Evolutionary conservation across 2,329 filamentous ascomycete genomes (phyloP), one percentile per base, ranked within the genome.

Genomic region (Colletotrichum sublineola): DNA sequence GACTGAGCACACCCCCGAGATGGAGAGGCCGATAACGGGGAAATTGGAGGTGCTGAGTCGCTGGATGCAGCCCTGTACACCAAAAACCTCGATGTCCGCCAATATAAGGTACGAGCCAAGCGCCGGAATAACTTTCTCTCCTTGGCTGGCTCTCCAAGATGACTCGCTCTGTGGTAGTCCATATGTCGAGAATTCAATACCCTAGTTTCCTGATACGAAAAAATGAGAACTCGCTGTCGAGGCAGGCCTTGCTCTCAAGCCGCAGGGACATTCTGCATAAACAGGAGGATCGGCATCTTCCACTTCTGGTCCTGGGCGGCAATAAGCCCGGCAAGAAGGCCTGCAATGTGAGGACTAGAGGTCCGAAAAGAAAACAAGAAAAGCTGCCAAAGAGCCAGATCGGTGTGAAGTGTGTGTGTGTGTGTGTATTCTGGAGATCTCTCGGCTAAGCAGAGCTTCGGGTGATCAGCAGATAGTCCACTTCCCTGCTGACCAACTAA

Each of bases 1-100:
- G 78, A 78, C 53, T 79, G 78, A 0, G 78, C 78, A 0, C 77
- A 40, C 77, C 78, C 78, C 78, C 0, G 78, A 79, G 12, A 79
- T 63, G 1, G 78, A 74, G 8, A 79, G 67, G 0, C 77, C 78
- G 15, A 80, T 63, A 1, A 79, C 42, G 1, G 78, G 77, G 0
- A 75, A 66, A 31, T 68, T 74, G 1, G 42, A 74, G 5, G 31
- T 44, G 31, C 77, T 77, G 12, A 80, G 71, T 9, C 71, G 74
- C 12, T 73, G 55, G 0, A 79, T 70, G 14, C 76, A 80, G 24
- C 64, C 55, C 0, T 63, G 40, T 0, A 80, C 67, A 24, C 79
- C 70, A 50, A 80, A 75, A 7, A 53, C 67, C 0, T 61, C 55
- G 8, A 79, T 78, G 1, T 78, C 74, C 3, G 71, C 77, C 1